A percentile compares a stretch with the other conserved stretches of the same genome.
Conservation (phyloP, 805 yeast species). For the Cyberlindnera bimundalis region DNA sequence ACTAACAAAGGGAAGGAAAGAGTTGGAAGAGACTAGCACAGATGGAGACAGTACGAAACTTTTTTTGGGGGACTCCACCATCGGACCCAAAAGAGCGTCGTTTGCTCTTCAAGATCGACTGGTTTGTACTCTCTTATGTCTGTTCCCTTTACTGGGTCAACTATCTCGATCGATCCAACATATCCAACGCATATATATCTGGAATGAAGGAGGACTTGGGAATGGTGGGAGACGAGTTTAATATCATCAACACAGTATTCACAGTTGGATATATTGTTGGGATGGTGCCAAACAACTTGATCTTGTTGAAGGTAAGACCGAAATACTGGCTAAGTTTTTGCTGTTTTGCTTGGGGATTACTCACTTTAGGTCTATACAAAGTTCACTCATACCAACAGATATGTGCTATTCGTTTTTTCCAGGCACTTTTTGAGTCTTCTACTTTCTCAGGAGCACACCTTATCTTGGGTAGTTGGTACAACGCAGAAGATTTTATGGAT, state of each 20-base stretch:
- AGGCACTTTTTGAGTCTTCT: slow-evolving; percentile 57
- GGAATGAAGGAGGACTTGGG: slow-evolving; percentile 60
- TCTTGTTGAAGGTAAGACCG: slow-evolving; percentile 50
- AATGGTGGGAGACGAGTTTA: slow-evolving; percentile 46
- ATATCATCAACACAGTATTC: slow-evolving; percentile 51
- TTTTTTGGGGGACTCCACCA: slow-evolving; percentile 28
- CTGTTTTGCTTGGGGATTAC: slow-evolving; percentile 52
- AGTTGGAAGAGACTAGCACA: background rate
- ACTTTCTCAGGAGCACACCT: slow-evolving; percentile 55
- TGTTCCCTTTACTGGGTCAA: slow-evolving; percentile 36
- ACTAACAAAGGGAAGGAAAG: no score
- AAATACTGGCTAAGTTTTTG: slow-evolving; percentile 53
- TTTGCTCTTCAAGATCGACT: slow-evolving; percentile 26
- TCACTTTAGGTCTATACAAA: slow-evolving; percentile 49
- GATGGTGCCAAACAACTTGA: slow-evolving; percentile 58
- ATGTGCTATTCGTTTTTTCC: slow-evolving; percentile 56
- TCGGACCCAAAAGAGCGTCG: slow-evolving; percentile 19
- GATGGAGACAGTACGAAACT: slow-evolving; percentile 10
- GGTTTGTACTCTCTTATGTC: slow-evolving; percentile 25
- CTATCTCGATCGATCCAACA: slow-evolving; percentile 55
- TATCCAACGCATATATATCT: slow-evolving; percentile 59
- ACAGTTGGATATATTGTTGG: slow-evolving; percentile 60
- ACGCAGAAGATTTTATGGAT: slow-evolving; percentile 31
- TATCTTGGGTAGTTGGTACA: slow-evolving; percentile 53
- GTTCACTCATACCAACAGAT: slow-evolving; percentile 46